phyloP scores from a whole-genome alignment of 148 eudicot species.

The Suaeda aralocaspica region DNA sequence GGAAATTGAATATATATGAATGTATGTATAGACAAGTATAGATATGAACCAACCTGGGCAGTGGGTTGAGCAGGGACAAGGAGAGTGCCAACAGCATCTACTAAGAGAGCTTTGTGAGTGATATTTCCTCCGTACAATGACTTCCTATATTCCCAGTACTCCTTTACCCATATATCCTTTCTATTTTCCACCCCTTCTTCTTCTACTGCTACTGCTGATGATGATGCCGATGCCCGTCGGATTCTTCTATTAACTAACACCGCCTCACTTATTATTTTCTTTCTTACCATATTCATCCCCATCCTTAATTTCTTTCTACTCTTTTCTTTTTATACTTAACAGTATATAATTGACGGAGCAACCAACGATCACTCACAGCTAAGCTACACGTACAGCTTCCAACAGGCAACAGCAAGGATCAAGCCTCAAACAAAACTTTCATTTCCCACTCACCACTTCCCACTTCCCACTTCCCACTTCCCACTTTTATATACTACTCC shows the following conservation, averaged over 20 bases:
- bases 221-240: slow-evolving; percentile 20
- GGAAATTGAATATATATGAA: neutral
- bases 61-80: slow-evolving; percentile 87
- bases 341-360: too few species aligned
- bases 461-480: too few species aligned
- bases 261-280: neutral
- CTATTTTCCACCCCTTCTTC: slow-evolving; percentile 9
- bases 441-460: too few species aligned
- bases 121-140: slow-evolving; percentile 56
- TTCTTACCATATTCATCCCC: slow-evolving; percentile 3
- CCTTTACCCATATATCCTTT: slow-evolving; percentile 40
- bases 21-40: neutral
- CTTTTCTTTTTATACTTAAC: too few species aligned
- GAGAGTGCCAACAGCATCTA: slow-evolving; percentile 95
- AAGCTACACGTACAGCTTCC: too few species aligned
- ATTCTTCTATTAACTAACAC: too few species aligned
- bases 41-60: slow-evolving; percentile 63
- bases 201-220: slow-evolving; percentile 29
- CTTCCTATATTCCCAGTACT: slow-evolving; percentile 77
- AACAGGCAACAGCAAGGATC: too few species aligned
- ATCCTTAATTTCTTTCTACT: too few species aligned
- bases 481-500: too few species aligned
- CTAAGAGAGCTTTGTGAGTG: slow-evolving; percentile 80
- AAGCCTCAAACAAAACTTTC: too few species aligned
- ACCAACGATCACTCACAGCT: too few species aligned